Percentiles rank a stretch among this genome's conserved stretches.
phyloP scores from a whole-genome alignment of 2,329 filamentous ascomycete genomes.

The Xylariaceae sp. region DNA sequence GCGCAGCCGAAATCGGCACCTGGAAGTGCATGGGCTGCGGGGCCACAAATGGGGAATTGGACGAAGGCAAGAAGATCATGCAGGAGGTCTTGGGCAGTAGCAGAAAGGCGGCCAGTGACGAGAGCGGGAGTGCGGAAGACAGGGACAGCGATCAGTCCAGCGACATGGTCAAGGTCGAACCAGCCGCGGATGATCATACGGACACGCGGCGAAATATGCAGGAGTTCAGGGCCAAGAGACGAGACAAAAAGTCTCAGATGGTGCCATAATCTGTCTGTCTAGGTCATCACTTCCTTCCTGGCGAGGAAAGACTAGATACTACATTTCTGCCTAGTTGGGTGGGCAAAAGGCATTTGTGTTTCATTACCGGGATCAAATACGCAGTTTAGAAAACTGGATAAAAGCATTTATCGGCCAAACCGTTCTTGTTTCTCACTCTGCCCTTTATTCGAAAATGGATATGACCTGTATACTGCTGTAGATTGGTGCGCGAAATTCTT shows the following conservation, averaged over 20 bases:
- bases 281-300: too few relatives aligned
- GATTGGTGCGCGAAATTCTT: too few relatives aligned
- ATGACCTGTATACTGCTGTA: too few relatives aligned
- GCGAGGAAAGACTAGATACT: too few relatives aligned
- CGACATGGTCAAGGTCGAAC: constrained; percentile 20
- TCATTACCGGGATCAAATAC: too few relatives aligned
- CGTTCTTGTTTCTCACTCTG: too few relatives aligned
- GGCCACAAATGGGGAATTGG: constrained; percentile 73
- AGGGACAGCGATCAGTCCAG: constrained; percentile 21
- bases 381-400: too few relatives aligned
- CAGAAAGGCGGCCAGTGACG: constrained; percentile 9
- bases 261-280: constrained; percentile 16
- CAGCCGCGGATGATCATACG: constrained; percentile 16
- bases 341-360: too few relatives aligned
- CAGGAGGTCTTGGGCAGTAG: constrained; percentile 53
- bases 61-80: constrained; percentile 68
- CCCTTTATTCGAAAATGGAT: too few relatives aligned
- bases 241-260: constrained; percentile 25
- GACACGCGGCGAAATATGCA: constrained; percentile 11
- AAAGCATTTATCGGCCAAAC: too few relatives aligned
- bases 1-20: constrained; percentile 69
- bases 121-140: constrained; percentile 16
- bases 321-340: too few relatives aligned
- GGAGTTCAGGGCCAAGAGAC: constrained; percentile 11
- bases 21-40: constrained; percentile 91